Evolutionary conservation across 1,284 basidiomycete species (phyloP).

Genomic region (Moesziomyces parantarcticus): DNA sequence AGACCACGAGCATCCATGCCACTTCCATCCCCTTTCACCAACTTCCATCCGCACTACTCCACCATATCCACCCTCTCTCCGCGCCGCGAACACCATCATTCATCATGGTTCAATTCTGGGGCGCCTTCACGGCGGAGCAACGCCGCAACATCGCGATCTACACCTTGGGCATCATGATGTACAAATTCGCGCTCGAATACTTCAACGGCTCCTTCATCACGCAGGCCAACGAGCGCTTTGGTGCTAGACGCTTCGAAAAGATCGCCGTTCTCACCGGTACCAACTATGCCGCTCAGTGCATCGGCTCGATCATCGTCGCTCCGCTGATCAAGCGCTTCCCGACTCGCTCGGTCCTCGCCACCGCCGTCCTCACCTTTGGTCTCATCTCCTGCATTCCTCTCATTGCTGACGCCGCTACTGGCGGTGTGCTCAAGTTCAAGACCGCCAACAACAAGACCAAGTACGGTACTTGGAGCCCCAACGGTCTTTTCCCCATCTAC

Average conservation of each 20-base stretch:
- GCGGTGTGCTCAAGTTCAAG: constrained; percentile 59
- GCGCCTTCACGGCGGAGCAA: constrained; percentile 55
- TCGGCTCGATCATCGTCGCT: constrained; percentile 64
- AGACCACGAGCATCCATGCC: not conserved
- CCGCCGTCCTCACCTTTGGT: constrained; percentile 65
- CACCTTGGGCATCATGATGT: constrained; percentile 59
- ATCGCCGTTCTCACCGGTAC: constrained; percentile 62
- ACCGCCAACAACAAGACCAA: constrained; percentile 58
- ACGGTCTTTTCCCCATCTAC: constrained; percentile 66
- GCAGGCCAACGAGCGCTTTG: constrained; percentile 62
- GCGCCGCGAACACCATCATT: not conserved
- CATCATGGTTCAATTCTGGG: constrained; percentile 26
- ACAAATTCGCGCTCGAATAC: constrained; percentile 55
- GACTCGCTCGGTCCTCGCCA: constrained; percentile 66
- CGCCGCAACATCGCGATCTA: constrained; percentile 60
- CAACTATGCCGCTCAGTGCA: constrained; percentile 65
- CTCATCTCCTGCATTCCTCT: constrained; percentile 65
- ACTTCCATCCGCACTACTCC: no score
- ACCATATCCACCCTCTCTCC: no score
- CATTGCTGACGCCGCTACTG: constrained; percentile 68
- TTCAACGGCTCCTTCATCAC: constrained; percentile 63
- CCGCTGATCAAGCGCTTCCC: constrained; percentile 68
- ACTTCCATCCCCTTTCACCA: constrained; percentile 2
- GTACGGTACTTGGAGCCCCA: constrained; percentile 67
- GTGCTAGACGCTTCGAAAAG: constrained; percentile 55